Conservation (phyloP, 2,329 filamentous ascomycete species). For the Colletotrichum falcatum region DNA sequence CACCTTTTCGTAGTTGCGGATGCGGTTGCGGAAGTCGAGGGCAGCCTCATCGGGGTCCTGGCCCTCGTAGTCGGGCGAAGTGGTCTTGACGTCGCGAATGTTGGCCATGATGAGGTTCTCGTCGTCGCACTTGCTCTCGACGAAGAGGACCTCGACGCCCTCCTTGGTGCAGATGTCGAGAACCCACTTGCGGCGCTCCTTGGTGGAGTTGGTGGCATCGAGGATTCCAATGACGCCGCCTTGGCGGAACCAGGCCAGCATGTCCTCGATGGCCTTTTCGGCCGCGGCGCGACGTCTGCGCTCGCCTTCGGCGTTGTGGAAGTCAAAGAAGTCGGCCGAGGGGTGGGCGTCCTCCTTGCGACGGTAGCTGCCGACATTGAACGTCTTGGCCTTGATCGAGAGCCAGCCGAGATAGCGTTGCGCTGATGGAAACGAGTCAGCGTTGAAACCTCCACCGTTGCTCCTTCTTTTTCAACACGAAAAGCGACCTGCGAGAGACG, state of each 20-base stretch:
- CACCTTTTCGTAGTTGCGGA: slow-evolving; percentile 96
- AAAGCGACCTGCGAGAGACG: neutral
- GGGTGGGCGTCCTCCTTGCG: slow-evolving; percentile 91
- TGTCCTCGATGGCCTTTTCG: slow-evolving; percentile 91
- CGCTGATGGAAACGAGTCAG: slow-evolving; percentile 63
- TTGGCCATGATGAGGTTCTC: slow-evolving; percentile 98
- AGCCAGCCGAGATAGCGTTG: slow-evolving; percentile 97
- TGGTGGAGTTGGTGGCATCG: slow-evolving; percentile 97
- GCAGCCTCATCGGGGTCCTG: slow-evolving; percentile 94
- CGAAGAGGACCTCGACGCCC: slow-evolving; percentile 90
- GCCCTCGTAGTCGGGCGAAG: slow-evolving; percentile 92
- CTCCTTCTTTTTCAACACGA: neutral
- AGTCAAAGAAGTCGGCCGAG: slow-evolving; percentile 95
- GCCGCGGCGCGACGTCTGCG: slow-evolving; percentile 88
- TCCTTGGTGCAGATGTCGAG: slow-evolving; percentile 80
- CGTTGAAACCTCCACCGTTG: neutral
- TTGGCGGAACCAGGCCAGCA: slow-evolving; percentile 90
- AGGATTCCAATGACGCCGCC: slow-evolving; percentile 90
- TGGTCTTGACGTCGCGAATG: slow-evolving; percentile 97
- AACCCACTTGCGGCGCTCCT: slow-evolving; percentile 90
- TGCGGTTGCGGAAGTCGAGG: slow-evolving; percentile 91
- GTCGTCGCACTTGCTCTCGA: slow-evolving; percentile 97
- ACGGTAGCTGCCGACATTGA: slow-evolving; percentile 97
- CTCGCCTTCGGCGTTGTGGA: slow-evolving; percentile 89
- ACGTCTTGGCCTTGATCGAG: slow-evolving; percentile 91